Conservation (phyloP, 1,139 yeast genomes). For the Suhomyces choctaworum region DNA sequence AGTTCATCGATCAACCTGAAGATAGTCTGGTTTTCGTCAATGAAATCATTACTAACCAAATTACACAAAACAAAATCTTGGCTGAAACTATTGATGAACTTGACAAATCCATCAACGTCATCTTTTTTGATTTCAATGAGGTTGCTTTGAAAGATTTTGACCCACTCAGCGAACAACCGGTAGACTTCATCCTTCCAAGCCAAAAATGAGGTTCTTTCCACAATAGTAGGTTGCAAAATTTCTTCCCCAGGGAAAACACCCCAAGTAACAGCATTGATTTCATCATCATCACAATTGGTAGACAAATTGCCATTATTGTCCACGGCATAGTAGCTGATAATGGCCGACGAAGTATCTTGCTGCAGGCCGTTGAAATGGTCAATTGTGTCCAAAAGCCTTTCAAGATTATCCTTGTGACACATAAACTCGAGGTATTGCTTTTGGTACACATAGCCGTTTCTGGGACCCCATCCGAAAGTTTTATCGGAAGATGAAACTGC, state of each 20-base stretch:
- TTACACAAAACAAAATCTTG: conserved; percentile 74
- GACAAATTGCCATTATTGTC: conserved; percentile 59
- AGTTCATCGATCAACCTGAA: conserved; percentile 40
- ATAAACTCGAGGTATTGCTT: conserved; percentile 89
- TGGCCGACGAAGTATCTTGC: conserved; percentile 39
- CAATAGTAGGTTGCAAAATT: conserved; percentile 88
- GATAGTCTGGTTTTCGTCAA: conserved; percentile 49
- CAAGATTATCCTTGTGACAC: conserved; percentile 59
- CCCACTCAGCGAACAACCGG: conserved; percentile 83
- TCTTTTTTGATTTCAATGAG: conserved; percentile 39
- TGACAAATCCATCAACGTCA: conserved; percentile 27
- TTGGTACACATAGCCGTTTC: conserved; percentile 89
- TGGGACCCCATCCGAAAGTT: conserved; percentile 94
- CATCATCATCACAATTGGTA: conserved; percentile 70
- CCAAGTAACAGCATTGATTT: conserved; percentile 97
- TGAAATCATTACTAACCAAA: conserved; percentile 86
- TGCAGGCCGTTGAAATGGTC: conserved; percentile 40
- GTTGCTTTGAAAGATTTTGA: conserved; percentile 46
- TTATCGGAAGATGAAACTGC: conserved; percentile 73
- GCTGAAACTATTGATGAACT: conserved; percentile 52
- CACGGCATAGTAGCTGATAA: conserved; percentile 79
- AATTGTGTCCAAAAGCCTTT: conserved; percentile 34
- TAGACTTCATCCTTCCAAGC: conserved; percentile 98
- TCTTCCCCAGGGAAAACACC: conserved; percentile 94
- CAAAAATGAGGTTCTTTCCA: conserved; percentile 81